Percentiles rank a stretch among this genome's conserved stretches.
phyloP scores from a whole-genome alignment of 2,329 filamentous ascomycete genomes.

The Alternaria sp. region DNA sequence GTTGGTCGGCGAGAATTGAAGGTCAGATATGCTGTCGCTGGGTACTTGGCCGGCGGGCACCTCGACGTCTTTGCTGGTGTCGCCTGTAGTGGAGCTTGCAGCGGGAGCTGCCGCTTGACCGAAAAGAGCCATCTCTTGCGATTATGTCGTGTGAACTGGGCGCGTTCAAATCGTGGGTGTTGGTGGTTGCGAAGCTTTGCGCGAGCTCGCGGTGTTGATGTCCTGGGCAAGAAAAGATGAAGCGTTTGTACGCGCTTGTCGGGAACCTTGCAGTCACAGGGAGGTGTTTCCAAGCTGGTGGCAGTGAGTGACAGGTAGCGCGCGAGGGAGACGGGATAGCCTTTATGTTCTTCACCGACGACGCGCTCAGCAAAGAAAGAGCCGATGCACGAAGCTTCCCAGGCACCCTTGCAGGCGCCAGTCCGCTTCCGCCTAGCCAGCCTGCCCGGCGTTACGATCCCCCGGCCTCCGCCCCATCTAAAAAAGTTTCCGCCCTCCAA shows the following conservation, averaged over 20 bases:
- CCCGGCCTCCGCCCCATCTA: constrained; percentile 25
- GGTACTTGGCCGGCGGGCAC: constrained; percentile 73
- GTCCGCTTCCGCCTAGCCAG: constrained; percentile 37
- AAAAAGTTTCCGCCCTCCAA: constrained; percentile 30
- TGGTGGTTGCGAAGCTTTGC: constrained; percentile 32
- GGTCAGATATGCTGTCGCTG: constrained; percentile 86
- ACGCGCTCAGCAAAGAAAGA: constrained; percentile 32
- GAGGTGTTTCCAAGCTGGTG: background rate
- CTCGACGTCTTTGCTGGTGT: constrained; percentile 87
- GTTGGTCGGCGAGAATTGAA: constrained; percentile 78
- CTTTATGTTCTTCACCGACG: constrained; percentile 22
- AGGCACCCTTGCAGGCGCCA: constrained; percentile 42
- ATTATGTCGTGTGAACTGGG: constrained; percentile 12
- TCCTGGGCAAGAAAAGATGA: background rate
- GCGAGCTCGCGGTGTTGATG: constrained; percentile 23
- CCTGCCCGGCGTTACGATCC: constrained; percentile 29
- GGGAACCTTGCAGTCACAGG: background rate
- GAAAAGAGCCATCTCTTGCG: constrained; percentile 66
- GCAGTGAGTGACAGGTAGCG: background rate
- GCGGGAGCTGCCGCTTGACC: constrained; percentile 62
- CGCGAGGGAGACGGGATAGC: constrained; percentile 14
- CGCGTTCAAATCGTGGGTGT: constrained; percentile 7
- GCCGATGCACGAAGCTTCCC: constrained; percentile 31
- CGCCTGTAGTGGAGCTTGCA: constrained; percentile 79
- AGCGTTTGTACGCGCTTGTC: constrained; percentile 16